phyloP scores from a whole-genome alignment of 495 filamentous ascomycete genomes.

The Annulohypoxylon nitens region DNA sequence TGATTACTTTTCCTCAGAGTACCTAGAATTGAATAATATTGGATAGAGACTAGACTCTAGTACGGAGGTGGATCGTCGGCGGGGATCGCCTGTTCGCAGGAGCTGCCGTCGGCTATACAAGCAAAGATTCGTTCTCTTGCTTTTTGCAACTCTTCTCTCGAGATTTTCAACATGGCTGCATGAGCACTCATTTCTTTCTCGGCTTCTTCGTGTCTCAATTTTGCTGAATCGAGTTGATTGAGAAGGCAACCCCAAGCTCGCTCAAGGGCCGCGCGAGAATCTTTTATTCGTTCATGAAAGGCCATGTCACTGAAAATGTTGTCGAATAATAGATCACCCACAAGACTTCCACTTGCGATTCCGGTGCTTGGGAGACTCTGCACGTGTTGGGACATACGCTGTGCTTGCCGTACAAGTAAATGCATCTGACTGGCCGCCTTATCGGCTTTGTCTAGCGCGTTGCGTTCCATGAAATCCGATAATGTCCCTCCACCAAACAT shows the following conservation, averaged over 20 bases:
- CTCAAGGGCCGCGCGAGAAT: conserved; percentile 49
- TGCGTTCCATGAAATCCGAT: conserved; percentile 57
- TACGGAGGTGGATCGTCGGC: conserved; percentile 42
- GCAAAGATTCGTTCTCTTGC: conserved; percentile 53
- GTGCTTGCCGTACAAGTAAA: conserved; percentile 50
- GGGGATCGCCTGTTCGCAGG: background rate
- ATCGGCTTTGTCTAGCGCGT: conserved; percentile 56
- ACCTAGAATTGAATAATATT: too few relatives aligned
- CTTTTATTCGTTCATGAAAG: conserved; percentile 62
- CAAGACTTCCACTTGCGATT: conserved; percentile 55
- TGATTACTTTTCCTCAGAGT: too few relatives aligned
- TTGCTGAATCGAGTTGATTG: conserved; percentile 35
- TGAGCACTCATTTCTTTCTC: conserved; percentile 39
- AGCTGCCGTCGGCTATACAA: conserved; percentile 25
- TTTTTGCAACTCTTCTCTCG: conserved; percentile 56
- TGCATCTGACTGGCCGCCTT: conserved; percentile 38
- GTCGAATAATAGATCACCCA: conserved; percentile 62
- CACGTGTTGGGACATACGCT: conserved; percentile 52
- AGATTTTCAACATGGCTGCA: conserved; percentile 48
- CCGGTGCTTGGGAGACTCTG: conserved; percentile 47
- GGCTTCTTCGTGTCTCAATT: conserved; percentile 40
- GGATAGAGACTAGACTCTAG: background rate
- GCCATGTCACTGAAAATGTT: conserved; percentile 63
- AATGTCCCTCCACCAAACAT: conserved; percentile 52
- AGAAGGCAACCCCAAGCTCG: conserved; percentile 44